Evolutionary conservation across 805 yeast genomes (phyloP).

Genomic region (Teunomyces lycoperdinae): DNA sequence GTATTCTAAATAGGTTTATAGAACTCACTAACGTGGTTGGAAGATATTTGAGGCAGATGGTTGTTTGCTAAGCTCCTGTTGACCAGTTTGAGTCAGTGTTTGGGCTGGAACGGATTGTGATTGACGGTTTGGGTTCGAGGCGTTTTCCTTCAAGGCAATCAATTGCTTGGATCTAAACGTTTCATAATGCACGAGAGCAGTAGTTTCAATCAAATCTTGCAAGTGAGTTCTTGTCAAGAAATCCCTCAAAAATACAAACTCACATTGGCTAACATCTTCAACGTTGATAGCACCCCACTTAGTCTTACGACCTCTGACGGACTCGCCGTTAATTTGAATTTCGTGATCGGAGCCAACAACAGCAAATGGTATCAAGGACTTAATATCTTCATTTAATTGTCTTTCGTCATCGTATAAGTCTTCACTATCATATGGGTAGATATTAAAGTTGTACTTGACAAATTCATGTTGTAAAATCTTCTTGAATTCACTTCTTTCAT

Average conservation of each 20-base stretch:
- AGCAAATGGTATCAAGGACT: constrained; percentile 84
- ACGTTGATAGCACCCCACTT: constrained; percentile 93
- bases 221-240: constrained; percentile 93
- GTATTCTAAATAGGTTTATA: background rate
- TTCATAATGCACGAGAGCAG: constrained; percentile 86
- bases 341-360: constrained; percentile 86
- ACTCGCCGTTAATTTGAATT: constrained; percentile 71
- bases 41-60: background rate
- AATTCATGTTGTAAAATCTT: constrained; percentile 75
- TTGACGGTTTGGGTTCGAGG: constrained; percentile 47
- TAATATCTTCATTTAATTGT: constrained; percentile 71
- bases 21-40: constrained; percentile 5
- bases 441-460: constrained; percentile 62
- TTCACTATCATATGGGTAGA: constrained; percentile 80
- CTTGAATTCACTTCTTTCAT: constrained; percentile 80
- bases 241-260: constrained; percentile 89
- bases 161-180: constrained; percentile 90
- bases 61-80: background rate
- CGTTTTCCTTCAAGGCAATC: constrained; percentile 88
- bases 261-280: constrained; percentile 93
- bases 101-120: constrained; percentile 23
- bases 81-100: constrained; percentile 7
- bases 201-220: constrained; percentile 93
- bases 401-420: constrained; percentile 69
- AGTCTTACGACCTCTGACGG: constrained; percentile 86